These are phyloP conservation scores for Monilinia aucupariae DNA, from an alignment of 2,329 filamentous ascomycete species.

Conservation along the genomic window DNA sequence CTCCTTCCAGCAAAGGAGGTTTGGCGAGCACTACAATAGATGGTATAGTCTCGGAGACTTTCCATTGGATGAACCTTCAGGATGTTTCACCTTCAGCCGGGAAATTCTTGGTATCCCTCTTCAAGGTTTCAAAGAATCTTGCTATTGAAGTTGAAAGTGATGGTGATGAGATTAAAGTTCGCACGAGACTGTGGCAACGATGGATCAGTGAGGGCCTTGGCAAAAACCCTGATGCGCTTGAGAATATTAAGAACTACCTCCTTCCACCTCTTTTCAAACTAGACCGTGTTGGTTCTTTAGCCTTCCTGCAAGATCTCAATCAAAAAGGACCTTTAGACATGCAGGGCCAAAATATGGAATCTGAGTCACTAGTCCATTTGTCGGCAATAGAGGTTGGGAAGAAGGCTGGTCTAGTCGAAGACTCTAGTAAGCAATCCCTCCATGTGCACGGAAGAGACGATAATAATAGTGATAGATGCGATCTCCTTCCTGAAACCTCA, in stretches of 20 bases:
- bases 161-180: constrained; percentile 36
- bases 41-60: constrained; percentile 45
- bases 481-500: constrained; percentile 37
- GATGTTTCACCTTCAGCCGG: constrained; percentile 56
- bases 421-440: constrained; percentile 47
- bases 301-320: constrained; percentile 56
- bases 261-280: constrained; percentile 58
- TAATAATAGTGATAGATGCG: constrained; percentile 21
- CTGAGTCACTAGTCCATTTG: constrained; percentile 55
- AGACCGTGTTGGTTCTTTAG: constrained; percentile 48
- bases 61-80: constrained; percentile 52
- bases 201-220: constrained; percentile 51
- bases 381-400: constrained; percentile 67
- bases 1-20: background rate
- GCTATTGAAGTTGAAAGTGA: constrained; percentile 33
- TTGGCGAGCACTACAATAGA: constrained; percentile 36
- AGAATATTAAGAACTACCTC: constrained; percentile 59
- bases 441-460: background rate
- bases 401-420: constrained; percentile 63
- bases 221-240: constrained; percentile 48
- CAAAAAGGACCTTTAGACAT: constrained; percentile 44
- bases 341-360: constrained; percentile 43
- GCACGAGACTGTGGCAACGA: constrained; percentile 43
- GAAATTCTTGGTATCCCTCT: constrained; percentile 55
- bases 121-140: constrained; percentile 40